phyloP scores from a whole-genome alignment of 176 grass and related monocot genomes.

The Ensete glaucum region DNA sequence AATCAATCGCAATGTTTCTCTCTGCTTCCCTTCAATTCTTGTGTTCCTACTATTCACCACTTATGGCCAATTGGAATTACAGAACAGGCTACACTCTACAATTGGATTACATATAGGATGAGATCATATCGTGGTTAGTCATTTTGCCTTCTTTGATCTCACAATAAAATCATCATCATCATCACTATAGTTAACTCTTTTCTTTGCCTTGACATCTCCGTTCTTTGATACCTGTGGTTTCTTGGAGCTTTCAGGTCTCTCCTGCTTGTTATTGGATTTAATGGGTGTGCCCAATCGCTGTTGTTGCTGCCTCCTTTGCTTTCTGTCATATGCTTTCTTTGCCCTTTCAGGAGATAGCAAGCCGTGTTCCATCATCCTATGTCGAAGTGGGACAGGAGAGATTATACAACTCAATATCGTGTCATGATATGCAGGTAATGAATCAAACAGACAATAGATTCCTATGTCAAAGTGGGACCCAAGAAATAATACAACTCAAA shows the following conservation, averaged over 20 bases:
- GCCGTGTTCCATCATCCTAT: constrained; percentile 98
- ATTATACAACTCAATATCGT: background rate
- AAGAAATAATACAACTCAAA: background rate
- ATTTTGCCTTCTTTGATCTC: constrained; percentile 47
- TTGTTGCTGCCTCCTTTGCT: constrained; percentile 60
- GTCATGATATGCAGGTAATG: too few species aligned
- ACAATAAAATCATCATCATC: constrained; percentile 59
- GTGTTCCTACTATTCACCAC: background rate
- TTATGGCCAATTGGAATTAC: background rate
- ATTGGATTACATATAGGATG: background rate
- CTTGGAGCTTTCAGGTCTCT: constrained; percentile 57
- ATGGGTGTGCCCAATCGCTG: constrained; percentile 37
- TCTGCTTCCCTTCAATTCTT: background rate
- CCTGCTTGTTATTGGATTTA: constrained; percentile 38
- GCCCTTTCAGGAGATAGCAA: constrained; percentile 70
- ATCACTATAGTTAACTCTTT: constrained; percentile 46
- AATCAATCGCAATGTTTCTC: background rate
- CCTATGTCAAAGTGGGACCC: constrained; percentile 23
- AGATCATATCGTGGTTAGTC: constrained; percentile 12
- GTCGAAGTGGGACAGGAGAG: background rate
- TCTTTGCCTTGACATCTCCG: constrained; percentile 56
- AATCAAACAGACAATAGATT: background rate
- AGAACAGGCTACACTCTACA: background rate
- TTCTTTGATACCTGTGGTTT: constrained; percentile 34
- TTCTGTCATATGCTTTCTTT: constrained; percentile 82